Evolutionary conservation across 2,329 filamentous ascomycete genomes (phyloP).

Genomic region (Paecilomyces formosus): DNA sequence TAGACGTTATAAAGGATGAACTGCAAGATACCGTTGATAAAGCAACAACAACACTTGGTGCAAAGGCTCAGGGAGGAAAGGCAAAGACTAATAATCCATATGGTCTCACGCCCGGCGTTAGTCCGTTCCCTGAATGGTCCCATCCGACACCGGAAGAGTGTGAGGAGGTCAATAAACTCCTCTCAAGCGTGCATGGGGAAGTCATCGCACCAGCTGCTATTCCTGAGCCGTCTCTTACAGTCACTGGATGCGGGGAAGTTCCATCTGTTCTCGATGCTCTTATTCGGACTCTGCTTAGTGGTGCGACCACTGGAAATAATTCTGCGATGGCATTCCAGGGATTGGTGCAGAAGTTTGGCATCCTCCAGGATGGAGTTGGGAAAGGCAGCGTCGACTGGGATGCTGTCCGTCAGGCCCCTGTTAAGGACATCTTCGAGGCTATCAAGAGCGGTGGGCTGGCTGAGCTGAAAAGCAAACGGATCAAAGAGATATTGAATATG

Average conservation of each 20-base stretch:
- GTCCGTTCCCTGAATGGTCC: conserved; percentile 60
- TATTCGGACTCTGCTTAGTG: conserved; percentile 55
- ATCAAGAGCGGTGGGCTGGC: conserved; percentile 66
- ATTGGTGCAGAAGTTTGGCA: conserved; percentile 57
- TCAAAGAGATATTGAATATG: conserved; percentile 66
- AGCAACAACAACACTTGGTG: conserved; percentile 9
- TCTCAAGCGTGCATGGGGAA: conserved; percentile 59
- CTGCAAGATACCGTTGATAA: conserved; percentile 13
- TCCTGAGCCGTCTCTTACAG: conserved; percentile 60
- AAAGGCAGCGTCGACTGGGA: conserved; percentile 71
- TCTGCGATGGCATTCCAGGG: conserved; percentile 60
- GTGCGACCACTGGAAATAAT: conserved; percentile 53
- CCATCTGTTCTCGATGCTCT: conserved; percentile 58
- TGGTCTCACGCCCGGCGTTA: conserved; percentile 46
- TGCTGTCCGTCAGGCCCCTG: conserved; percentile 53
- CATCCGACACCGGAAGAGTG: conserved; percentile 63
- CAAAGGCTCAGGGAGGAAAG: conserved; percentile 1
- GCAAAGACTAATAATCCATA: conserved; percentile 37
- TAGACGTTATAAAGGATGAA: conserved; percentile 4
- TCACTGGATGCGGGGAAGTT: conserved; percentile 64
- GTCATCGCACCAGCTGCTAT: conserved; percentile 59
- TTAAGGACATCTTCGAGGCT: conserved; percentile 57
- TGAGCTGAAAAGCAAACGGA: conserved; percentile 61
- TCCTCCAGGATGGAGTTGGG: conserved; percentile 54
- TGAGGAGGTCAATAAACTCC: conserved; percentile 58